These are phyloP conservation scores for Helianthus tuberosus DNA, from an alignment of 129 eudicot genomes.

Conservation along the genomic window DNA sequence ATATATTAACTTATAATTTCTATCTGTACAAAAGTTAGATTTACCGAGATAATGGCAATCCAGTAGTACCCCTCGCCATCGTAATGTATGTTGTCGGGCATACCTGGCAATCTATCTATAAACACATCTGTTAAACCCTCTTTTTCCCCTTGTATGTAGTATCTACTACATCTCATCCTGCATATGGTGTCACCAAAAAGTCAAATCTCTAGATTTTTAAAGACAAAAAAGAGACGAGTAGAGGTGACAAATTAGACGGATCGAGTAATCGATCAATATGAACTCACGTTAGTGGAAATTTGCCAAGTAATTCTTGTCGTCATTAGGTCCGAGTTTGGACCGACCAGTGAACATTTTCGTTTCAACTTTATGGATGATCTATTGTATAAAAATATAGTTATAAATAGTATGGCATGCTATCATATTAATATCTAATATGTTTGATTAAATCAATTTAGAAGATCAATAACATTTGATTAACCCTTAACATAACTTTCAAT, in stretches of 20 bases:
- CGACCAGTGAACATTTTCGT: too few species aligned
- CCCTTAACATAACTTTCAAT: neutral
- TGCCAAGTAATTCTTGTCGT: neutral
- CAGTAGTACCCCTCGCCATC: slow-evolving; percentile 89
- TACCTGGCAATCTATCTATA: slow-evolving; percentile 63
- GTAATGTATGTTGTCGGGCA: slow-evolving; percentile 74
- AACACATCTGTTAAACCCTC: slow-evolving; percentile 62
- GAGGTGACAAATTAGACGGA: neutral
- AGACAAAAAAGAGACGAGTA: neutral
- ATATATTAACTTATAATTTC: neutral
- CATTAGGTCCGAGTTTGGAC: neutral
- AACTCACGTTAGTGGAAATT: neutral
- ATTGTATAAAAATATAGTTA: too few species aligned
- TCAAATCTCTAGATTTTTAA: neutral
- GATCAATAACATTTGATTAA: neutral
- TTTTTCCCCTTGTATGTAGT: slow-evolving; percentile 64
- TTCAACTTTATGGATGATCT: too few species aligned
- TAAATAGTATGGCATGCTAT: too few species aligned
- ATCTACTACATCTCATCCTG: slow-evolving; percentile 79
- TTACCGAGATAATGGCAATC: slow-evolving; percentile 65
- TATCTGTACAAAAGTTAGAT: neutral
- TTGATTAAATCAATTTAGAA: neutral
- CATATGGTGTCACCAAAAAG: slow-evolving; percentile 15
- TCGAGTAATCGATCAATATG: neutral
- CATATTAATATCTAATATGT: neutral